These are phyloP conservation scores for Quercus agrifolia DNA, from an alignment of 306 rosid species.

Conservation along the genomic window DNA sequence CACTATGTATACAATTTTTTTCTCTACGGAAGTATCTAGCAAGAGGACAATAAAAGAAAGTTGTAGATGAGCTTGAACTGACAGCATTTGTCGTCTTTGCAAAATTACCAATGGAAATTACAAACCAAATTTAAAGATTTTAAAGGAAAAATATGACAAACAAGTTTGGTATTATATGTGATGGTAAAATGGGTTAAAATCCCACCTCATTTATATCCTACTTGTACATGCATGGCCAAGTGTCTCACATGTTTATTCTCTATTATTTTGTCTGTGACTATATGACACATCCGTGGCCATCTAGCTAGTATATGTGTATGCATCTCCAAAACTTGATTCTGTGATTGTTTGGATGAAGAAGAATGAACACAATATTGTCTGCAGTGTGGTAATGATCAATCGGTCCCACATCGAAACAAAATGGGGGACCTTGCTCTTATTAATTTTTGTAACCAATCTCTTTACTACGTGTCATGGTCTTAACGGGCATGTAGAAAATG, in stretches of 20 bases:
- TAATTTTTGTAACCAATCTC: not conserved
- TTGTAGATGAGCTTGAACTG: not conserved
- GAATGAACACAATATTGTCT: not conserved
- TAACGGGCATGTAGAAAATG: not conserved
- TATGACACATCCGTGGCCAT: not conserved
- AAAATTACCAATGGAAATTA: not conserved
- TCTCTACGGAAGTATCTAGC: too few species aligned
- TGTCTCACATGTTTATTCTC: not conserved
- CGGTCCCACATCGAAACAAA: not conserved
- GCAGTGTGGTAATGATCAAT: not conserved
- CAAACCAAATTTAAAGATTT: not conserved
- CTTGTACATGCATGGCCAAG: not conserved
- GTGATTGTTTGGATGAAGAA: not conserved
- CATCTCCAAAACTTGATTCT: not conserved
- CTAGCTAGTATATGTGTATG: not conserved
- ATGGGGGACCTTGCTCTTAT: not conserved
- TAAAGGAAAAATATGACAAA: not conserved
- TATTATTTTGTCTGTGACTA: not conserved
- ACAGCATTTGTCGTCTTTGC: not conserved
- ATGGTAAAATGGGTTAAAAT: not conserved
- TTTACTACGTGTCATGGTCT: conserved; percentile 10
- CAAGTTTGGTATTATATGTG: not conserved
- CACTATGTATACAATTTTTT: too few species aligned
- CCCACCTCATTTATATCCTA: not conserved
- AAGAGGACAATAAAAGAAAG: not conserved